Conservation (phyloP, 106 monocot species). For the Phalaenopsis equestris region DNA sequence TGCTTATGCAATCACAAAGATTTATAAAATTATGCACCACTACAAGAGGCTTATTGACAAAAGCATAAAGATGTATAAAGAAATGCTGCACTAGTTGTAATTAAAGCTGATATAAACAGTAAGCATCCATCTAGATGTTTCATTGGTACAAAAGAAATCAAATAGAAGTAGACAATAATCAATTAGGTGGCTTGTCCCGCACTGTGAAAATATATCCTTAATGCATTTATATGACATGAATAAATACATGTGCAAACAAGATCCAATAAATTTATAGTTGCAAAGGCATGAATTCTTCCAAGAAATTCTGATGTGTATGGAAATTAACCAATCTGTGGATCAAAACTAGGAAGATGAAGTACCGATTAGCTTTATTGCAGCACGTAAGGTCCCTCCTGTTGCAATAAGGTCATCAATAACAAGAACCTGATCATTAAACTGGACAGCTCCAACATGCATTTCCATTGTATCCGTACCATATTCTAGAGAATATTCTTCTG, state of each 20-base stretch:
- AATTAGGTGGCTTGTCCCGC: background rate
- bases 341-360: conserved; percentile 4
- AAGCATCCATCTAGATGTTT: background rate
- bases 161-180: background rate
- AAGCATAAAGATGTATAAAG: background rate
- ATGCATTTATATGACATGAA: background rate
- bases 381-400: conserved; percentile 64
- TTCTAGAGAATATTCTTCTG: conserved; percentile 69
- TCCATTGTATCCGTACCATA: conserved; percentile 67
- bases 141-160: background rate
- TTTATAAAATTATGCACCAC: background rate
- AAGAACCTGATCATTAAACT: conserved; percentile 35
- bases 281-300: background rate
- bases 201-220: background rate
- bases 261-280: background rate
- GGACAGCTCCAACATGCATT: conserved; percentile 75
- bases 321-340: background rate
- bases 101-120: background rate
- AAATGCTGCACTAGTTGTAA: background rate
- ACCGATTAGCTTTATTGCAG: conserved; percentile 62
- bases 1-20: too few relatives aligned
- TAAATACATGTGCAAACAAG: background rate
- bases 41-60: background rate
- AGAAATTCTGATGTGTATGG: background rate
- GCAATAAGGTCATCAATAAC: conserved; percentile 74